Base-by-base conservation (phyloP, 139 green algal species). In the Nannochloris sp. region DNA sequence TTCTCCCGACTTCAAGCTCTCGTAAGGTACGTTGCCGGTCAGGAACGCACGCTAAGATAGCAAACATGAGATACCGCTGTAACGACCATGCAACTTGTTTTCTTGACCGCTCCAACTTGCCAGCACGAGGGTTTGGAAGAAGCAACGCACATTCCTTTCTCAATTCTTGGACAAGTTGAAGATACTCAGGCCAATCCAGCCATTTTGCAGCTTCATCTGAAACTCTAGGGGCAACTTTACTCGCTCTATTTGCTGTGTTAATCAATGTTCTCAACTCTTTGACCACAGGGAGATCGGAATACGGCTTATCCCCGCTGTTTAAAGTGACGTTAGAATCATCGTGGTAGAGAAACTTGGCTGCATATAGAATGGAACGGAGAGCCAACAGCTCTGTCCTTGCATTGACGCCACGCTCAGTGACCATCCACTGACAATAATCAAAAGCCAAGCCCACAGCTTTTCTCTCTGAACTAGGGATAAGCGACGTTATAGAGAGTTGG, bases 11-110 rank as follows among this genome's bases (percentile, higher is more conserved):
- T 65, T 82, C 36, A 56, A 92, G 78, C 80, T 92, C 83, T 0
- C 83, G 67, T 24, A 92, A 55, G 0, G 85, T 90, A 44, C 83
- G 77, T 75, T 92, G 83, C 42, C 85, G 66, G 63, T 89, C 83
- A 2, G 84, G 85, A n/a, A 88, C 69, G 64, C 81, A 89, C 24
- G 64, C 60, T 29, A 92, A 64, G 46, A 90, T 88, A 46, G 70
- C 72, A 56, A 90, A 82, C 2, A 92, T 77, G 29, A 92, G 76
- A 72, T 87, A 92, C 24, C 56, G 46, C 70, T 92, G 83, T 39
- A 88, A 44, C 0, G 54, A 65, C 23, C 33, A 65, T 6, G 70
- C 70, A 33, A 68, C 53, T 3, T 61, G 39, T 10, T 24, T 30
- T 15, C 32, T 12, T n/a, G 14, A 23, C 0, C 14, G 30, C 29